Percentiles rank a stretch among this genome's conserved stretches.
Evolutionary conservation across 2,329 filamentous ascomycete species (phyloP).

Genomic region (Colletotrichum cereale): DNA sequence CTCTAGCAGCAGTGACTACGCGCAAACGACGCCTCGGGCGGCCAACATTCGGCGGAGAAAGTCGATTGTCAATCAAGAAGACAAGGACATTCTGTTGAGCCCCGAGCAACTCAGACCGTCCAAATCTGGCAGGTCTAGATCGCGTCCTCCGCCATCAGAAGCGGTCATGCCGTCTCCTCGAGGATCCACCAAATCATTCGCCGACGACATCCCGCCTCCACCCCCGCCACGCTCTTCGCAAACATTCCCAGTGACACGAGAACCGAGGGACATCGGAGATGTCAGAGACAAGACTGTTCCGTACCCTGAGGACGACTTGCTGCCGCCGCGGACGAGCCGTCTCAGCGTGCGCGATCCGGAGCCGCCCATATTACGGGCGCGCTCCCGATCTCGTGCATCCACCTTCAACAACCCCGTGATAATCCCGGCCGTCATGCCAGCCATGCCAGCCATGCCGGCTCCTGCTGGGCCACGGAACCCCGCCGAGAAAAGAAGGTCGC

Average conservation of each 20-base stretch:
- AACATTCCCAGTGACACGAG: constrained; percentile 47
- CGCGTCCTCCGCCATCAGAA: constrained; percentile 49
- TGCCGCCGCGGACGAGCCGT: constrained; percentile 44
- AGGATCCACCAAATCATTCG: constrained; percentile 35
- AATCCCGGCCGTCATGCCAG: constrained; percentile 42
- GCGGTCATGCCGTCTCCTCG: constrained; percentile 51
- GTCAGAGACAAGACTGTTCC: constrained; percentile 43
- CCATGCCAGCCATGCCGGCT: constrained; percentile 42
- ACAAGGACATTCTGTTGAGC: constrained; percentile 42
- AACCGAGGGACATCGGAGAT: constrained; percentile 31
- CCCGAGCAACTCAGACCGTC: constrained; percentile 43
- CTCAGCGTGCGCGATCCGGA: constrained; percentile 33
- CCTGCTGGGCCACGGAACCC: constrained; percentile 41
- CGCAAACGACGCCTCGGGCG: constrained; percentile 47
- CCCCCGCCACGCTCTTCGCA: constrained; percentile 45
- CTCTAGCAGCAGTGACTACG: constrained; percentile 56
- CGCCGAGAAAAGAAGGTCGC: constrained; percentile 44
- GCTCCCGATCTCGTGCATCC: constrained; percentile 45
- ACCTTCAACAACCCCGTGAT: constrained; percentile 44
- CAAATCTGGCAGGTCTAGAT: constrained; percentile 47
- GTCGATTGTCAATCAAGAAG: constrained; percentile 53
- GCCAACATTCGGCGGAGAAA: constrained; percentile 49
- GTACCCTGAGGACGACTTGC: constrained; percentile 47
- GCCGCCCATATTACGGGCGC: constrained; percentile 21
- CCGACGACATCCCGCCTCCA: constrained; percentile 33